These are phyloP conservation scores for Neurospora sp. DNA, from an alignment of 495 filamentous ascomycete genomes.

Conservation along the genomic window DNA sequence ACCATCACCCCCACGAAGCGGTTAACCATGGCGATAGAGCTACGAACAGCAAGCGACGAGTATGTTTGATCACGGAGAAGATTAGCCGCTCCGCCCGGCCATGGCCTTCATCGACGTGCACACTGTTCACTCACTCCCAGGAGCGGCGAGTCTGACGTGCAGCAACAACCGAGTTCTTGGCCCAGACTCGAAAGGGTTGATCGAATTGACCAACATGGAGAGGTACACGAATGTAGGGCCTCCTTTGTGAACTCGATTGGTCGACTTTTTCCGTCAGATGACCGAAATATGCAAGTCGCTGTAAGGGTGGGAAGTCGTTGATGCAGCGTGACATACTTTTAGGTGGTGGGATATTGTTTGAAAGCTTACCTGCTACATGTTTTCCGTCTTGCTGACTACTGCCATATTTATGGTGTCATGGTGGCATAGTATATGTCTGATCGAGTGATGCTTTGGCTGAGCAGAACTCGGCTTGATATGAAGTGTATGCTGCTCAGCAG, in stretches of 20 bases:
- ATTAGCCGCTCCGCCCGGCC: neutral
- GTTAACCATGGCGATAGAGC: neutral
- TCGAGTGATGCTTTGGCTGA: neutral
- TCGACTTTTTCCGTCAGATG: neutral
- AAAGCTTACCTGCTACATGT: neutral
- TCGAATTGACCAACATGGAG: neutral
- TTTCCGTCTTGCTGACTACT: neutral
- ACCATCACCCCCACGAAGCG: neutral
- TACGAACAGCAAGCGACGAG: neutral
- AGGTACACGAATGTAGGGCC: neutral
- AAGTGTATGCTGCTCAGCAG: neutral
- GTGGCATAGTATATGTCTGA: neutral
- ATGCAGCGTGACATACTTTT: neutral
- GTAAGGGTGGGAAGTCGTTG: neutral
- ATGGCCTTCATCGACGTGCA: neutral
- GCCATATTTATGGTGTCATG: neutral
- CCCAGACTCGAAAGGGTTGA: neutral
- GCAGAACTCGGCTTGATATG: neutral
- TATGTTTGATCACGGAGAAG: neutral
- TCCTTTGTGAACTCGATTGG: neutral
- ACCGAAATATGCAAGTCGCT: neutral
- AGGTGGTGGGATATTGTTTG: neutral
- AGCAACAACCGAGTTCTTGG: neutral
- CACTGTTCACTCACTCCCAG: neutral
- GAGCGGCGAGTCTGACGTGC: neutral